phyloP scores from a whole-genome alignment of 768 basidiomycete genomes.

The Suillus subluteus region DNA sequence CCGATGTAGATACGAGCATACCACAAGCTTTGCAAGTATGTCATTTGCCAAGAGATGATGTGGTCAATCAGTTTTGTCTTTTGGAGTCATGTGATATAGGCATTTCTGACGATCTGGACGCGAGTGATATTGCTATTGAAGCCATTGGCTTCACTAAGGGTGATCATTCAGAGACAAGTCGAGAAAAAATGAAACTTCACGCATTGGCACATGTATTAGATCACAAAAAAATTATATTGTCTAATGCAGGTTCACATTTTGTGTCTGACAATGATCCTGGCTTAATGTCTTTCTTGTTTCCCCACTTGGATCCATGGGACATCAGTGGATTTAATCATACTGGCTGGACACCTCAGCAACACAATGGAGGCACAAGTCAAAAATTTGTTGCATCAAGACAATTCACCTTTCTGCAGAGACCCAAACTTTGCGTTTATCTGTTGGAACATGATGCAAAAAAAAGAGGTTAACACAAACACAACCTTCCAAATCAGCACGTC shows the following conservation, averaged over 20 bases:
- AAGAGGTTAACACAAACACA: conserved; percentile 6
- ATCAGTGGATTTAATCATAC: conserved; percentile 8
- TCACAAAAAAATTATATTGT: not conserved
- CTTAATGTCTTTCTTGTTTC: conserved; percentile 11
- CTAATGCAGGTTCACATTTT: no score
- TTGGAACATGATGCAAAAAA: conserved; percentile 20
- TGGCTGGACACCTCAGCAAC: not conserved
- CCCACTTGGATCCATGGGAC: conserved; percentile 13
- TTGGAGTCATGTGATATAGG: no score
- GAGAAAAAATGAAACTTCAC: conserved; percentile 8
- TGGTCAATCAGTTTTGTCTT: no score
- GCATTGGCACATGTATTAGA: conserved; percentile 10
- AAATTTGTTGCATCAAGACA: not conserved
- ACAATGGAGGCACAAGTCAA: not conserved
- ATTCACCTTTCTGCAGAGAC: not conserved
- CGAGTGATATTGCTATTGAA: conserved; percentile 10
- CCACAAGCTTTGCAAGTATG: not conserved
- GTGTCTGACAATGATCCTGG: conserved; percentile 3
- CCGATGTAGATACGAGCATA: not conserved
- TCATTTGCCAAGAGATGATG: no score
- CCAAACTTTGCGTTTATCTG: conserved; percentile 4
- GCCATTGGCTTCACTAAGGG: not conserved
- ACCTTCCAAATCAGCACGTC: conserved; percentile 6
- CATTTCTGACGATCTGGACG: no score
- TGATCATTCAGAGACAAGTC: not conserved